Evolutionary conservation across 176 grass and related monocot genomes (phyloP), one percentile per base, ranked within the genome.

Genomic region (Phyllostachys edulis): DNA sequence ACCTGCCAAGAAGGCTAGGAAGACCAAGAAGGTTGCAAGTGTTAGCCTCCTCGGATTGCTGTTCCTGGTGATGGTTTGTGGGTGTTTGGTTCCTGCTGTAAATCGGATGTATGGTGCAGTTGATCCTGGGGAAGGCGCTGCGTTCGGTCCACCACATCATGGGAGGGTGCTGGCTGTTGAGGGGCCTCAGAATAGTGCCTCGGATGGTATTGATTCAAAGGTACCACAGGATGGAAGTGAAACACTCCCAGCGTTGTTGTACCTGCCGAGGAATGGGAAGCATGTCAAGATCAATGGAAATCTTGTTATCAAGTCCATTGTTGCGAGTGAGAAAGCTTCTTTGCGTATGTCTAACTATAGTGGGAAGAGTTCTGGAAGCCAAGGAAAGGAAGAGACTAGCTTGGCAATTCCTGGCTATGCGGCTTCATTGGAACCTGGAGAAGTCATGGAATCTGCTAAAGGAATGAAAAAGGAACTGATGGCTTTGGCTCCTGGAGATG

Each of bases 201-300:
- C 36, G 0, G 69, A 87, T 42, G 68, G 69, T 68, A 70, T 80
- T 21, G 86, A 86, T 77, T 67, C 72, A 0, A 76, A 78, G 24
- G 23, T 12, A 9, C 54, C 50, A 45, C 71, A 78, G 20, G 78
- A 84, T 86, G 18, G 52, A n/a, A 94, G 80, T 0, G 86, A 91
- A 61, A 82, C 71, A 16, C 76, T 91, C 5, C 89, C 89, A 7
- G 86, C 84, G 0, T 74, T 94, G 51, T 72, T 94, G 75, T 94
- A 94, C 64, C 68, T 94, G 21, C 92, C 92, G 0, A 91, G 87
- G 82, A 94, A 94, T 15, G 92, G 92, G 50, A 91, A 91, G 9
- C 92, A 94, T 89, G 83, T 94, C 26, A 91, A 94, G 71, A 89
- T 94, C 68, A 82, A 94, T 87, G 92, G 92, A 6, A 91, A 94